These are phyloP conservation scores for Neurospora sp. DNA, from an alignment of 495 filamentous ascomycete species.

Conservation along the genomic window DNA sequence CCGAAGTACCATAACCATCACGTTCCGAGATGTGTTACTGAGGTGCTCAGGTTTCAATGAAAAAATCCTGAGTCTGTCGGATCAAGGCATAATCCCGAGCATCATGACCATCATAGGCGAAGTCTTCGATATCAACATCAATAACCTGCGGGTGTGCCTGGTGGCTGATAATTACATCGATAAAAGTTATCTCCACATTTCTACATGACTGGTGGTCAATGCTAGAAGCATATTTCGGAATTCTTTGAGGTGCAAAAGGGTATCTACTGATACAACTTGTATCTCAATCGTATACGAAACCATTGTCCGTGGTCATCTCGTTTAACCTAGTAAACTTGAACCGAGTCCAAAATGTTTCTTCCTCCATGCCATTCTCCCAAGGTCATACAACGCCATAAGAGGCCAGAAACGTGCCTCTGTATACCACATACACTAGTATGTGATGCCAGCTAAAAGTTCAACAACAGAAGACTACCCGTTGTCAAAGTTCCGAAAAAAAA, in stretches of 20 bases:
- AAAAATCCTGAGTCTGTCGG: background rate
- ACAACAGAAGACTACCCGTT: background rate
- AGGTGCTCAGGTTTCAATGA: background rate
- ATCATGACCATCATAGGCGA: background rate
- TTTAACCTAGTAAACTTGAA: background rate
- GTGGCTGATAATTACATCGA: background rate
- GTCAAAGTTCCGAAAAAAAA: no score
- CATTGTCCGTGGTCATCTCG: background rate
- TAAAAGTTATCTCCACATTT: background rate
- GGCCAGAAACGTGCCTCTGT: background rate
- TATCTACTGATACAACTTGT: background rate
- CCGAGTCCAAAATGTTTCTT: background rate
- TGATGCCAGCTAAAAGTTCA: background rate
- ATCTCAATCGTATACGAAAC: background rate
- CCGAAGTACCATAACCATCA: background rate
- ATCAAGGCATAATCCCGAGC: background rate
- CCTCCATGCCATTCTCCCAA: background rate
- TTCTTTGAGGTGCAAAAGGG: background rate
- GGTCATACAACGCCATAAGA: background rate
- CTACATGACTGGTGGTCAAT: background rate
- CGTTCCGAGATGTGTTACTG: background rate
- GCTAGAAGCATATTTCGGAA: background rate
- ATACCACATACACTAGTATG: no score
- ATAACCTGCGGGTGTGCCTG: background rate
- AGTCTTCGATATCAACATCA: background rate